Percentiles rank a stretch among this genome's conserved stretches.
These are phyloP conservation scores for Cyclotella baltica DNA, from an alignment of 108 stramenopile genomes.

Conservation along the genomic window DNA sequence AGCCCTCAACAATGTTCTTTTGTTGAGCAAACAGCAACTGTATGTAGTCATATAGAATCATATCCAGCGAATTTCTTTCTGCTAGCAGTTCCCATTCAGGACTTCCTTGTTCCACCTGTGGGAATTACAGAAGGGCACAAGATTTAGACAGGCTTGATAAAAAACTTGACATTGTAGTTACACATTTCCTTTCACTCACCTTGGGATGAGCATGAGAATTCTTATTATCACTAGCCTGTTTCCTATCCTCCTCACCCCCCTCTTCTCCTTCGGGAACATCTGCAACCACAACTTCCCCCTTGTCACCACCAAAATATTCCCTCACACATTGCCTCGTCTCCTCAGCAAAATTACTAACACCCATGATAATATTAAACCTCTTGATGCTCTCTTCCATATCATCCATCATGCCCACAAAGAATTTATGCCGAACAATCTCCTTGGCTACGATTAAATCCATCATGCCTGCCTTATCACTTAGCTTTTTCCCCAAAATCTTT, in stretches of 20 bases:
- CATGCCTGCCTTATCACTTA: conserved; percentile 7
- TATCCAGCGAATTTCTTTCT: conserved; percentile 40
- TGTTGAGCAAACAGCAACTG: conserved; percentile 28
- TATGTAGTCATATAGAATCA: conserved; percentile 44
- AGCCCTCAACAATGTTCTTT: conserved; percentile 22
- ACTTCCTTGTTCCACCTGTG: conserved; percentile 25
- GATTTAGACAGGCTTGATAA: too few relatives aligned
- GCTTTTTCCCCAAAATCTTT: conserved; percentile 29
- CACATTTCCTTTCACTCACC: not conserved
- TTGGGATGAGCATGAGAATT: conserved; percentile 25
- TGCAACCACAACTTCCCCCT: not conserved
- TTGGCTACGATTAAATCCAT: conserved; percentile 37
- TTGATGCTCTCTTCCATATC: conserved; percentile 45
- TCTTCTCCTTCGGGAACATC: not conserved
- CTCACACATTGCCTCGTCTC: conserved; percentile 18
- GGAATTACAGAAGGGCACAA: not conserved
- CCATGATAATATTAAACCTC: conserved; percentile 35
- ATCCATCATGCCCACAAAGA: conserved; percentile 52
- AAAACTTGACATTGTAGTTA: not conserved
- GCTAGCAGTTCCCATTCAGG: conserved; percentile 31
- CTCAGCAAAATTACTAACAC: conserved; percentile 5
- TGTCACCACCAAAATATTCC: conserved; percentile 22
- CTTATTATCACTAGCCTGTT: conserved; percentile 2
- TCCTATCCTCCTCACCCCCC: not conserved
- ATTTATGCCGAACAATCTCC: conserved; percentile 42